phyloP scores from a whole-genome alignment of 257 asterid species.

The Nicotiana tomentosiformis region DNA sequence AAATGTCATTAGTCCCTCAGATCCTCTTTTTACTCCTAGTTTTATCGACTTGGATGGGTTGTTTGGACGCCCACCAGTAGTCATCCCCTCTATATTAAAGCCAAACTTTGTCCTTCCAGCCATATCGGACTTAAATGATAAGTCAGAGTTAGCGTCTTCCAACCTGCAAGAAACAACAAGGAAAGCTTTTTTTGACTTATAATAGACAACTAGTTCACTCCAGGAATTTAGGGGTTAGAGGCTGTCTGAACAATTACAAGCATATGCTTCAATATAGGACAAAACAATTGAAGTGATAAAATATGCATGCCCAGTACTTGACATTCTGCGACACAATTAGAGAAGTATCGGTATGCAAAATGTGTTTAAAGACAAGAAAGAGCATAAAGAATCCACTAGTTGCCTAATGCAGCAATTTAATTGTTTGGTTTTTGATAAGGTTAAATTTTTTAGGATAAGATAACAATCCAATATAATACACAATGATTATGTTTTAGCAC shows the following conservation, averaged over 20 bases:
- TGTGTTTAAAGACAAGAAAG: conserved; percentile 1
- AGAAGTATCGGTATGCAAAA: not conserved
- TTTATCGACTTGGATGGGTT: conserved; percentile 53
- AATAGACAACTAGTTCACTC: not conserved
- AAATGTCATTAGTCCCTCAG: conserved; percentile 74
- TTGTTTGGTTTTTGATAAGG: too few species aligned
- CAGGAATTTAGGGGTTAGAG: not conserved
- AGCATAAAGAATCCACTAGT: not conserved
- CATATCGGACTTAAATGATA: conserved; percentile 65
- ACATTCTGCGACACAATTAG: not conserved
- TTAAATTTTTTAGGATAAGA: too few species aligned
- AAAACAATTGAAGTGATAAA: not conserved
- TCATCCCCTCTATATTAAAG: conserved; percentile 60
- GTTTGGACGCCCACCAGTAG: conserved; percentile 31
- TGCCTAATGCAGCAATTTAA: conserved; percentile 2
- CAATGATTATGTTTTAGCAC: too few species aligned
- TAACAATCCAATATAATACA: too few species aligned
- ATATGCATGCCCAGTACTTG: not conserved
- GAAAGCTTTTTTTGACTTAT: not conserved
- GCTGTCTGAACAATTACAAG: not conserved
- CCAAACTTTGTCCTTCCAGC: conserved; percentile 51
- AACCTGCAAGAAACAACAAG: conserved; percentile 37
- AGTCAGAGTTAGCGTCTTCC: conserved; percentile 47
- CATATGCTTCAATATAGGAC: not conserved
- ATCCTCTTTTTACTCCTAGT: conserved; percentile 62